A percentile compares a stretch with the other conserved stretches of the same genome.
These are phyloP conservation scores for Ziziphus jujuba DNA, from an alignment of 306 rosid species.

Conservation along the genomic window DNA sequence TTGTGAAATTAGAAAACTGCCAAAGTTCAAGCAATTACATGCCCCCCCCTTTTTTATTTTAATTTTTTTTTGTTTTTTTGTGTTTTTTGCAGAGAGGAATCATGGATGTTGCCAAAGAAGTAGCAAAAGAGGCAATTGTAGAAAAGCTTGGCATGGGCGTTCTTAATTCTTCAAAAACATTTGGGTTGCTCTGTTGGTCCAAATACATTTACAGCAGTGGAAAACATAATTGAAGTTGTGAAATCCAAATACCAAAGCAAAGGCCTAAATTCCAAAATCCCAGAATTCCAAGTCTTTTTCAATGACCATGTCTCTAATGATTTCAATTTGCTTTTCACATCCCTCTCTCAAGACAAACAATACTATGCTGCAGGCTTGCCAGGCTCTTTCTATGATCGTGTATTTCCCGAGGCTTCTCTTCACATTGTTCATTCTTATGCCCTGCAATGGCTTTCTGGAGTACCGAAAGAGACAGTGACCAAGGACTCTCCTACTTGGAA, in stretches of 20 bases:
- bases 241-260: constrained; percentile 6
- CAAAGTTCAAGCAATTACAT: too few species aligned
- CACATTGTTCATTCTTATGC: constrained; percentile 34
- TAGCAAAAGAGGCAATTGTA: too few species aligned
- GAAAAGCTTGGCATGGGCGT: not conserved
- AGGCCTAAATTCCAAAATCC: not conserved
- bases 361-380: constrained; percentile 29
- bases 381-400: constrained; percentile 31
- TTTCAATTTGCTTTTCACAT: constrained; percentile 37
- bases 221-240: constrained; percentile 30
- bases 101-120: not conserved
- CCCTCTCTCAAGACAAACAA: constrained; percentile 10
- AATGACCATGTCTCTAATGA: constrained; percentile 38
- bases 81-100: not conserved
- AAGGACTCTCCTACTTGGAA: constrained; percentile 26
- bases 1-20: too few species aligned
- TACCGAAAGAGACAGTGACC: constrained; percentile 14
- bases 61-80: too few species aligned
- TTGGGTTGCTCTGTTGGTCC: constrained; percentile 46
- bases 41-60: too few species aligned
- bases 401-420: constrained; percentile 31
- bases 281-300: constrained; percentile 36
- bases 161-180: constrained; percentile 11
- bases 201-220: constrained; percentile 29
- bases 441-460: constrained; percentile 35